Conservation (phyloP, 495 filamentous ascomycete genomes). For the Amorphotheca resinae region DNA sequence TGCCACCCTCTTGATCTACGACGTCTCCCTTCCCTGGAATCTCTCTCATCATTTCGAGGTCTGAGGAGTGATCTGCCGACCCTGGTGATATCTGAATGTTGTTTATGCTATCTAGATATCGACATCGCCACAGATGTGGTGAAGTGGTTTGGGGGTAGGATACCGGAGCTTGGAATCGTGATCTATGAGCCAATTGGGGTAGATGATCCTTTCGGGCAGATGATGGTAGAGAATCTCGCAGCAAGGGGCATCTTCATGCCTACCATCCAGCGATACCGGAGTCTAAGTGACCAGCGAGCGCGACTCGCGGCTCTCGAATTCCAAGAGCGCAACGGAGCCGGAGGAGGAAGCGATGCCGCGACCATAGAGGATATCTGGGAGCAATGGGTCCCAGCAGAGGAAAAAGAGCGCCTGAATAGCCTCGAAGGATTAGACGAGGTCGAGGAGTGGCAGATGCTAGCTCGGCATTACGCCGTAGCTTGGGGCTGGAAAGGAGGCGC, state of each 20-base stretch:
- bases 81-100: conserved; percentile 83
- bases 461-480: conserved; percentile 76
- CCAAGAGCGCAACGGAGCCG: conserved; percentile 3
- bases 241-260: conserved; percentile 74
- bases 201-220: conserved; percentile 70
- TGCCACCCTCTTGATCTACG: conserved; percentile 79
- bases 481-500: conserved; percentile 42
- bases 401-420: conserved; percentile 65
- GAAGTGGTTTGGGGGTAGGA: conserved; percentile 46
- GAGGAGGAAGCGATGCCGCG: conserved; percentile 39
- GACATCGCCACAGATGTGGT: conserved; percentile 49
- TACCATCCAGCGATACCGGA: conserved; percentile 60
- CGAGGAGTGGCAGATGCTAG: conserved; percentile 86
- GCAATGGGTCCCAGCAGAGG: conserved; percentile 53
- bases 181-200: conserved; percentile 86
- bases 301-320: conserved; percentile 55
- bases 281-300: conserved; percentile 48
- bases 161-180: conserved; percentile 47
- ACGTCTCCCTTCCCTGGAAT: conserved; percentile 27
- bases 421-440: conserved; percentile 91
- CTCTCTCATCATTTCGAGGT: conserved; percentile 15
- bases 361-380: conserved; percentile 69
- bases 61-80: conserved; percentile 50
- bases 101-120: conserved; percentile 72
- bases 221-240: conserved; percentile 86